Base-by-base conservation (phyloP, 495 filamentous ascomycete species). In the Mytilinidion resinicola region DNA sequence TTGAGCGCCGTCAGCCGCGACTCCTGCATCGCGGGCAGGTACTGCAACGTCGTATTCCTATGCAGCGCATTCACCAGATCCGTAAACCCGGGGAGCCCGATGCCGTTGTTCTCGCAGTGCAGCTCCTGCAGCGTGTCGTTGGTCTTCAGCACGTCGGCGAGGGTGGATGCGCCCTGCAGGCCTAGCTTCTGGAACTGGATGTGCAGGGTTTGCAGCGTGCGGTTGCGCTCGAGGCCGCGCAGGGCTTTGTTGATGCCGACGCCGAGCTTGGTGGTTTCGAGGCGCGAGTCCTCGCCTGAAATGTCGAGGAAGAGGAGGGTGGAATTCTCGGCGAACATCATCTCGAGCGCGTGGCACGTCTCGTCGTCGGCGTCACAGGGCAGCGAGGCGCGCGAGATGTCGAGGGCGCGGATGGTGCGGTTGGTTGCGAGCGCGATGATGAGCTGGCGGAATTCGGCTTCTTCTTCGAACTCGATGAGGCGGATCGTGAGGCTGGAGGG, bases 301-400 rank as follows among this genome's bases (percentile, higher is more conserved):
- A 96, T 82, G 67, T 96, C 87, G 14, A 98, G 73, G 54, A 83
- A 87, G 55, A 83, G 80, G 11, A 98, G 74, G 0, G 86, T 88
- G 9, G 79, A 73, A 63, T 98, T 96, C 53, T 83, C 76, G 30
- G 85, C 82, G 60, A 98, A 89, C 73, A 96, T 82, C 42, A 78
- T 58, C 61, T 87, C 82, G 14, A 96, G 67, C n/a, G 84, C 77
- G 43, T 82, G 77, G 59, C 86, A 89, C 0, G 90, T 91, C 52
- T 89, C 84, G 1, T 81, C 77, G 38, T 84, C 82, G 1, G 87
- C 84, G 55, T 91, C 86, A 39, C 85, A 86, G 0, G 91, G 89
- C 4, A 96, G 81, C 1, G 90, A 89, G 15, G 87, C 88, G 58
- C 91, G 90, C 9, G 89, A 91, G 55, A 98, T 85, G 72, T 95